Conservation (phyloP, 495 filamentous ascomycete species). For the Aspergillus haitiensis region DNA sequence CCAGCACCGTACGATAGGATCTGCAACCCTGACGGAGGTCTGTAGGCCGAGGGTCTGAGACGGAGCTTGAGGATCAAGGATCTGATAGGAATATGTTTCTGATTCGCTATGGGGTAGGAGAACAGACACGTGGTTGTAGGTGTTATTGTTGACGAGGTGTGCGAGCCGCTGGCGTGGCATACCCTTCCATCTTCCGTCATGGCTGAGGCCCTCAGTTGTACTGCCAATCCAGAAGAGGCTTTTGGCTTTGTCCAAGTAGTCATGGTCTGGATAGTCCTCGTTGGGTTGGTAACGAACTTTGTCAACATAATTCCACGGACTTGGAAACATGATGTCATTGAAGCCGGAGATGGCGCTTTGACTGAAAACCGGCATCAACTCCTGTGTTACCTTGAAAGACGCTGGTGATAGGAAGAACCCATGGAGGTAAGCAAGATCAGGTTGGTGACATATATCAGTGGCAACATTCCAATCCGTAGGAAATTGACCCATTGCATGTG, state of each 20-base stretch:
- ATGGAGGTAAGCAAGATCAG: constrained; percentile 72
- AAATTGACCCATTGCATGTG: constrained; percentile 70
- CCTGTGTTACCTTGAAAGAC: constrained; percentile 58
- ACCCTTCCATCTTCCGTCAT: constrained; percentile 55
- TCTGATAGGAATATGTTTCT: constrained; percentile 39
- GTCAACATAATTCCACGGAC: constrained; percentile 53
- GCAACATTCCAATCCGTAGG: constrained; percentile 63
- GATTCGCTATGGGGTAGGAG: constrained; percentile 36
- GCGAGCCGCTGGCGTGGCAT: constrained; percentile 60
- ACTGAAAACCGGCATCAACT: constrained; percentile 72
- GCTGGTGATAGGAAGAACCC: constrained; percentile 67
- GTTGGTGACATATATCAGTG: constrained; percentile 73
- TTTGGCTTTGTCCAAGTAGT: constrained; percentile 45
- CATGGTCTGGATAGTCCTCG: constrained; percentile 37
- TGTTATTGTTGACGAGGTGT: constrained; percentile 56
- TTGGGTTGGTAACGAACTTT: constrained; percentile 46
- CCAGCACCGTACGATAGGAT: constrained; percentile 53
- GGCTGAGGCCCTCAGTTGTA: constrained; percentile 58
- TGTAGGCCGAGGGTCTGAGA: constrained; percentile 30
- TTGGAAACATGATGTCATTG: constrained; percentile 50
- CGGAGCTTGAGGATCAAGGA: constrained; percentile 36
- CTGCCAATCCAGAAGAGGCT: constrained; percentile 55
- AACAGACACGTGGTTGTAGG: constrained; percentile 42
- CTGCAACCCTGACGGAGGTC: constrained; percentile 48
- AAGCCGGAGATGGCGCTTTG: constrained; percentile 64